These are phyloP conservation scores for Hordeum pubiflorum DNA, from an alignment of 202 grass and related monocot species.

Conservation along the genomic window DNA sequence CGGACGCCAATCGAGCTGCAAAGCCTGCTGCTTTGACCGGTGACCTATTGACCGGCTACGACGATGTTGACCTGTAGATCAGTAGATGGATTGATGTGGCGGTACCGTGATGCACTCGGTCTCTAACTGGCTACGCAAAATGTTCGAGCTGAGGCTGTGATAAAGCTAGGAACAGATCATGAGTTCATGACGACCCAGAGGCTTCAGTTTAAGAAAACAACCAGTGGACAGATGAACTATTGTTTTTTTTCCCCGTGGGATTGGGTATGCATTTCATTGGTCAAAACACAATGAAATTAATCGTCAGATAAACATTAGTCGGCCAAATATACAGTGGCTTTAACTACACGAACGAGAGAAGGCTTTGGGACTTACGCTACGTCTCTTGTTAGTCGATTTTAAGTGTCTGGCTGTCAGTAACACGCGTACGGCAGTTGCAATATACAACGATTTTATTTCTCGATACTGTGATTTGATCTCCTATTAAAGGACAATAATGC, in stretches of 20 bases:
- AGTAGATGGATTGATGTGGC: neutral
- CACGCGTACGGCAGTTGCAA: neutral
- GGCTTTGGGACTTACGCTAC: too few relatives aligned
- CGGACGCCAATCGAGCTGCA: neutral
- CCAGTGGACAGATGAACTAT: neutral
- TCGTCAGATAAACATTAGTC: neutral
- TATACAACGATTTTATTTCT: neutral
- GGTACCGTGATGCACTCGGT: neutral
- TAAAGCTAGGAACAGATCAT: neutral
- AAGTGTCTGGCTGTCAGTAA: too few relatives aligned
- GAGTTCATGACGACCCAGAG: neutral
- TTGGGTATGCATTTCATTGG: too few relatives aligned
- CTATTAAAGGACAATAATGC: neutral
- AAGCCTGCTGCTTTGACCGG: neutral
- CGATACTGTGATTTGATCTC: neutral
- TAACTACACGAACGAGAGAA: too few relatives aligned
- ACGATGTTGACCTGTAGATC: too few relatives aligned
- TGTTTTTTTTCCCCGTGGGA: too few relatives aligned
- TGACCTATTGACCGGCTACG: neutral
- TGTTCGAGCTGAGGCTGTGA: neutral
- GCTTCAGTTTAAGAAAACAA: neutral
- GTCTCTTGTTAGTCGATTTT: too few relatives aligned
- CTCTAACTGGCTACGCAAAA: neutral
- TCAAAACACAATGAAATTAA: neutral
- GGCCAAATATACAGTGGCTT: too few relatives aligned